Percentiles rank a stretch among this genome's conserved stretches.
phyloP scores from a whole-genome alignment of 2,329 filamentous ascomycete species.

The Shiraia sp. region DNA sequence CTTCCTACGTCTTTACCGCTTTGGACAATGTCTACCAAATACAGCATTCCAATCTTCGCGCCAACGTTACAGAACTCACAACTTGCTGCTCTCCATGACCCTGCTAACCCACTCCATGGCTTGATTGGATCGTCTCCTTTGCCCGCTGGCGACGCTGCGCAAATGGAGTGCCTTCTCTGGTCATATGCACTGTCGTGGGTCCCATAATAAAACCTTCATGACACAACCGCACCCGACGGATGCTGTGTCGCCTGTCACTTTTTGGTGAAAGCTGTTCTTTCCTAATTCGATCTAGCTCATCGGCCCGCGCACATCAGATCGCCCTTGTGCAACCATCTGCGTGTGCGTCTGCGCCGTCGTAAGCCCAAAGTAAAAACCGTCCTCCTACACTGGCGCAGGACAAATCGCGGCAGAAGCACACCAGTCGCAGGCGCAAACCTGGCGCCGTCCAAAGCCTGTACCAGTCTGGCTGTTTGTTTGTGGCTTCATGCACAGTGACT shows the following conservation, averaged over 20 bases:
- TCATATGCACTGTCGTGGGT: slow-evolving; percentile 21
- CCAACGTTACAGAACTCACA: slow-evolving; percentile 9
- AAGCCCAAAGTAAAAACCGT: slow-evolving; percentile 13
- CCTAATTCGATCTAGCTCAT: slow-evolving; percentile 23
- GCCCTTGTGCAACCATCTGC: slow-evolving; percentile 20
- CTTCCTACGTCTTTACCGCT: neutral
- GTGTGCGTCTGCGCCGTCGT: slow-evolving; percentile 13
- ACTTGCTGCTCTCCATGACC: slow-evolving; percentile 6
- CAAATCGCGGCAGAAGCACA: neutral
- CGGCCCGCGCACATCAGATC: slow-evolving; percentile 35
- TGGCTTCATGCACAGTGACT: slow-evolving; percentile 15
- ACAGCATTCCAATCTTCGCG: neutral
- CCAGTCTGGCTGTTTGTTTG: slow-evolving; percentile 14
- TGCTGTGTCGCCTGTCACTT: slow-evolving; percentile 35
- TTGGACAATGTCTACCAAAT: neutral
- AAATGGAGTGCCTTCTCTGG: slow-evolving; percentile 12
- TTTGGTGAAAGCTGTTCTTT: slow-evolving; percentile 16
- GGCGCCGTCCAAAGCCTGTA: slow-evolving; percentile 6
- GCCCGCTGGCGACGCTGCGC: slow-evolving; percentile 9
- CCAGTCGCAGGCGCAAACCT: neutral
- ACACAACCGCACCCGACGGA: slow-evolving; percentile 25
- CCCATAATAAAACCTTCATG: slow-evolving; percentile 13
- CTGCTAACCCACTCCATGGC: slow-evolving; percentile 8
- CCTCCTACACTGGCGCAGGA: neutral
- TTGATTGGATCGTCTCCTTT: slow-evolving; percentile 15